Conservation (phyloP, 2,329 filamentous ascomycete species). For the Kalaharituber pfeilii region DNA sequence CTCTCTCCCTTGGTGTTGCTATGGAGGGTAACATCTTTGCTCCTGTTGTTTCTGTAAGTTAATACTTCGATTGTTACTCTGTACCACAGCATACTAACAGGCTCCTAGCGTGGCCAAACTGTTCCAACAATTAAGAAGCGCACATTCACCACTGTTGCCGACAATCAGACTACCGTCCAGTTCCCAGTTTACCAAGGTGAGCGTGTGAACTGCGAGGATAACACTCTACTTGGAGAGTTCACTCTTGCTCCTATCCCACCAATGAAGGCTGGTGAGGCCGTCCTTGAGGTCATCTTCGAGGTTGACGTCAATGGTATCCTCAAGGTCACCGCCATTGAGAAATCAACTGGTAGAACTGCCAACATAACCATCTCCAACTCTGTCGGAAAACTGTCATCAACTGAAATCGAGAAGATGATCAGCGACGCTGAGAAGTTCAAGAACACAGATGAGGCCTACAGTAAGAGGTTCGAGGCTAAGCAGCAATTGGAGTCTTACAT, state of each 20-base stretch:
- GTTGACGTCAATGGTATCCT: conserved; percentile 99
- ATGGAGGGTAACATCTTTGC: conserved; percentile 99
- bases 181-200: conserved; percentile 95
- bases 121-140: conserved; percentile 69
- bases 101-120: conserved; percentile 44
- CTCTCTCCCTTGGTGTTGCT: conserved; percentile 91
- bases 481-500: conserved; percentile 99
- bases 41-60: conserved; percentile 51
- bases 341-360: conserved; percentile 90
- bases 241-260: conserved; percentile 73
- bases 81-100: neutral
- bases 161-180: conserved; percentile 63
- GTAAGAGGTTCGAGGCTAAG: conserved; percentile 97
- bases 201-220: conserved; percentile 94
- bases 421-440: conserved; percentile 94
- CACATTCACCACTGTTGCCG: conserved; percentile 75
- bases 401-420: conserved; percentile 97
- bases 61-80: conserved; percentile 29
- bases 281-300: conserved; percentile 96
- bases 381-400: conserved; percentile 87
- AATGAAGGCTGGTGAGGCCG: conserved; percentile 86
- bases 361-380: conserved; percentile 99
- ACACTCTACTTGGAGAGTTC: conserved; percentile 95
- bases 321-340: conserved; percentile 98
- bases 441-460: conserved; percentile 92